Evolutionary conservation across 2,329 filamentous ascomycete species (phyloP).

Genomic region (Coniochaeta sp.): DNA sequence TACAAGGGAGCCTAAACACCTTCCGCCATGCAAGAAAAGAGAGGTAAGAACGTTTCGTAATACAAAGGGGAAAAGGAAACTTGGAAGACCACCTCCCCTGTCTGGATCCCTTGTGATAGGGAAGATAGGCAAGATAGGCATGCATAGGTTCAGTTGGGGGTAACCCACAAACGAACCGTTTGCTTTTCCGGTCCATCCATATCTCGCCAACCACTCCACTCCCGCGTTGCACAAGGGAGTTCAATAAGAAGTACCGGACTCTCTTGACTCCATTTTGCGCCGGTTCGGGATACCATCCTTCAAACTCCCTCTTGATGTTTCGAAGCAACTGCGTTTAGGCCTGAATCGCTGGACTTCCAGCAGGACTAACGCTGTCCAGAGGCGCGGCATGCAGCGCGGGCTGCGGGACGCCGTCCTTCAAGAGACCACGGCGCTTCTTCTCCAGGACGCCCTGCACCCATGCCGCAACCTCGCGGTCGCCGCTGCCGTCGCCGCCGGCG

Average conservation of each 20-base stretch:
- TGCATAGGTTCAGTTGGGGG: no score
- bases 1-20: conserved; percentile 2
- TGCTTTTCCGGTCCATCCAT: no score
- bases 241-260: no score
- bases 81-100: no score
- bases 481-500: conserved; percentile 32
- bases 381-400: conserved; percentile 86
- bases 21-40: conserved; percentile 1
- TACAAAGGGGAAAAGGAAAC: background rate
- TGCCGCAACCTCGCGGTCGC: conserved; percentile 75
- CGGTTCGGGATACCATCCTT: no score
- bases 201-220: no score
- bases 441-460: conserved; percentile 76
- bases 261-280: no score
- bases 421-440: conserved; percentile 51
- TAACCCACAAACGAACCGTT: no score
- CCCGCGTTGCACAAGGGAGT: no score
- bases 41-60: background rate
- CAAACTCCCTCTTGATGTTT: no score
- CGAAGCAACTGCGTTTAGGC: conserved; percentile 3
- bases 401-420: conserved; percentile 41
- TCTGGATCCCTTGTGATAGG: no score
- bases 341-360: conserved; percentile 29
- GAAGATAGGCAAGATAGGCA: no score
- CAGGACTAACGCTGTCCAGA: conserved; percentile 62